Base-by-base conservation (phyloP, 1,284 basidiomycete species). In the Butyriboletus appendiculatus region DNA sequence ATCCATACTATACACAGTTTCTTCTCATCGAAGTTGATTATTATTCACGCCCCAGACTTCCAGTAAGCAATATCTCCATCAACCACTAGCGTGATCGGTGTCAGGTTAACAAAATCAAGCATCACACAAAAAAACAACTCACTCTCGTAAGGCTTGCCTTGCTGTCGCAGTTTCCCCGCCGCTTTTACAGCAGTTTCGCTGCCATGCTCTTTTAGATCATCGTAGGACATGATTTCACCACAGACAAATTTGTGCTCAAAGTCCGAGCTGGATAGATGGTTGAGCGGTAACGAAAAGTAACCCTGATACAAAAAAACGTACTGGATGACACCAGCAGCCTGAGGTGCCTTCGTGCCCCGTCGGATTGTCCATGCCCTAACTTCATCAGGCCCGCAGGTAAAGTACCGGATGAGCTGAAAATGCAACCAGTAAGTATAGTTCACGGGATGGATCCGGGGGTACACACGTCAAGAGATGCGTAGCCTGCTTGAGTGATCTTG, bases 221-320 rank as follows among this genome's bases (percentile, higher is more conserved):
- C 86, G 67, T 88, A 98, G 5, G 86, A 69, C 93, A 98, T 98
- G 70, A 99, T 98, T 75, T 99, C 96, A 75, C 96, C 97, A 66
- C 96, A 99, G n/a, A 99, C 92, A 66, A 99, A 98, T 77, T 97
- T 97, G 73, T 96, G 92, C 78, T 98, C 92, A 69, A 96, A 96
- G 75, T 96, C 94, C 42, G 92, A 86, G 77, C 88, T 90, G 61
- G 11, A 15, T 48, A 15, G 22, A 35, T 38, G 30, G 40, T 52
- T 55, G 46, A 62, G 50, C 30, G 15, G 24, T 2, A 61, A 60
- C 57, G 55, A 48, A 62, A 57, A 50, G 58, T 11, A 43, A 34
- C 7, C 3, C 5, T n/a, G 11, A 49, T 10, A 4, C n/a, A 28
- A 14, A 10, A 35, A 22, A 18, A 80, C 90, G 57, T 67, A 94